Evolutionary conservation across 2,329 filamentous ascomycete genomes (phyloP).

Genomic region (Thielaviopsis populi): DNA sequence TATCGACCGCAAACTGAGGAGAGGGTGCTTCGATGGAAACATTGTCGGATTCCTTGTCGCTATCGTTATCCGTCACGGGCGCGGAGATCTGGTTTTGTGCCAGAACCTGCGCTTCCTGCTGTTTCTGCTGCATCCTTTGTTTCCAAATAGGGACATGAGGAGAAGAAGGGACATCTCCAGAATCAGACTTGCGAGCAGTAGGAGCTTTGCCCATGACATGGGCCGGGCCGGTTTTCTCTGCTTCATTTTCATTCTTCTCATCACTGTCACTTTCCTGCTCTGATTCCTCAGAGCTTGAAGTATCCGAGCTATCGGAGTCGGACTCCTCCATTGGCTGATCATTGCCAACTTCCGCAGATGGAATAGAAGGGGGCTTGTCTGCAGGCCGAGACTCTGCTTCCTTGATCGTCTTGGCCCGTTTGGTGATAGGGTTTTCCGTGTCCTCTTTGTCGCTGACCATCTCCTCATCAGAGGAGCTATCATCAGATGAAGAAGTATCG

Average conservation of each 20-base stretch:
- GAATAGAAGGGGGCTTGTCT: not conserved
- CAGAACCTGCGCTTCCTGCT: not conserved
- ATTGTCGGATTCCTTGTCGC: not conserved
- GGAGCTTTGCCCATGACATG: not conserved
- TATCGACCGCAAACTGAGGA: conserved; percentile 5
- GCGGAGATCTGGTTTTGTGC: not conserved
- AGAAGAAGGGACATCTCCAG: not conserved
- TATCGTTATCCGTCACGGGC: not conserved
- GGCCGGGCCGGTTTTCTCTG: not conserved
- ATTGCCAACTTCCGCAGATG: not conserved
- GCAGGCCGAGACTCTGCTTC: not conserved
- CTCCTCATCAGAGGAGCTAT: conserved; percentile 3
- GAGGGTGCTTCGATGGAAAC: not conserved
- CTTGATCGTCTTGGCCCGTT: not conserved
- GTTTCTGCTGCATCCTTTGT: conserved; percentile 4
- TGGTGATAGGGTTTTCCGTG: not conserved
- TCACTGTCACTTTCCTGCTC: not conserved
- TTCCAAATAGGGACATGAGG: conserved; percentile 9
- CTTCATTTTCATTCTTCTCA: not conserved
- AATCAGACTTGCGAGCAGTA: not conserved
- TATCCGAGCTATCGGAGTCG: not conserved
- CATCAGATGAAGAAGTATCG: conserved; percentile 2
- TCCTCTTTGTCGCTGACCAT: conserved; percentile 3
- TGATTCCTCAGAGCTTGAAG: not conserved
- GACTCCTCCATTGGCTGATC: not conserved